Evolutionary conservation across 108 stramenopile species (phyloP), one percentile per base, ranked within the genome.

Genomic region (Parmales sp.): DNA sequence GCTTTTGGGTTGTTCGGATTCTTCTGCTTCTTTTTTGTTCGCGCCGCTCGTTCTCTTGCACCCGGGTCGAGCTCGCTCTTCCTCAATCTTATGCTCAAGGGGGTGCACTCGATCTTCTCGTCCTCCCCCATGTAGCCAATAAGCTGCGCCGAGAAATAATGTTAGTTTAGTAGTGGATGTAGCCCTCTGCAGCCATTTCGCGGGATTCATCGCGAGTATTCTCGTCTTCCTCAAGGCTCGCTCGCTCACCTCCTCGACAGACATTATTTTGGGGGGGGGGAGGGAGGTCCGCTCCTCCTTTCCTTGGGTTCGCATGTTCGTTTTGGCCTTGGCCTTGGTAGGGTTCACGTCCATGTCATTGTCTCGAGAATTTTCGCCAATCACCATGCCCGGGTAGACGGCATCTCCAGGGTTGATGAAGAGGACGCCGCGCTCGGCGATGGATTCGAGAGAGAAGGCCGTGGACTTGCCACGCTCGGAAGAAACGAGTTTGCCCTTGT

Each of bases 101-200:
- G 96, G 7, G 96, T 98, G 11, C 95, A 89, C 79, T 98, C 96
- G 49, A 98, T 80, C 65, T 95, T 85, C 79, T 98, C 96, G 75
- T 98, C 96, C 37, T 91, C 86, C 29, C 72, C 68, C 83, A 95
- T 90, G 77, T 92, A 93, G 8, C 93, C 95, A 65, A 99, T 94
- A n/a, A n/a, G n/a, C n/a, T n/a, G n/a, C n/a, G n/a, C n/a, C n/a
- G n/a, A n/a, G n/a, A n/a, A n/a, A n/a, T n/a, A n/a, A n/a, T n/a
- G n/a, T n/a, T n/a, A n/a, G n/a, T n/a, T n/a, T n/a, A n/a, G n/a
- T n/a, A n/a, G n/a, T n/a, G n/a, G n/a, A n/a, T n/a, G n/a, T n/a
- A n/a, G n/a, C n/a, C n/a, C n/a, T n/a, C n/a, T n/a, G n/a, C n/a
- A n/a, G n/a, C n/a, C n/a, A n/a, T n/a, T n/a, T n/a, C n/a, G n/a